Percentiles rank a stretch among this genome's conserved stretches.
Evolutionary conservation across 805 yeast species (phyloP).

Genomic region (Saturnispora dispora): DNA sequence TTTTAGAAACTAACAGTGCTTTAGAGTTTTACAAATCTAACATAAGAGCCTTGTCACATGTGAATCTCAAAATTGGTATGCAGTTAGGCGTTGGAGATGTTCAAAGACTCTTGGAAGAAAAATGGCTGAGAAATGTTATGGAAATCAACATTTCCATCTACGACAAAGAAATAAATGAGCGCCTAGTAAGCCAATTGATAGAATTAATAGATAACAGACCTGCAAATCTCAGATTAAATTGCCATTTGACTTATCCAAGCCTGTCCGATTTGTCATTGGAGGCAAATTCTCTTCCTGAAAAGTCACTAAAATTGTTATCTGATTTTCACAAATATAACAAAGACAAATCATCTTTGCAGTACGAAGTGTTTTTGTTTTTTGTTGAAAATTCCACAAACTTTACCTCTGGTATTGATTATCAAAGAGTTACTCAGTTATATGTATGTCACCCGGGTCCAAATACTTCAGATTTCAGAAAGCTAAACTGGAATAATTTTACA

Average conservation of each 20-base stretch:
- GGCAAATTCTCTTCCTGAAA: neutral
- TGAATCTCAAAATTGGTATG: neutral
- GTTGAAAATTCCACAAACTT: constrained; percentile 4
- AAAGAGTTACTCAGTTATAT: constrained; percentile 5
- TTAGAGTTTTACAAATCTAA: constrained; percentile 2
- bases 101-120: neutral
- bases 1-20: neutral
- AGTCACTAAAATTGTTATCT: constrained; percentile 3
- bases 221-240: constrained; percentile 1
- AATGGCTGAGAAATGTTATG: neutral
- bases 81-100: neutral
- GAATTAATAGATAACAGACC: neutral
- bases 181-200: neutral
- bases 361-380: constrained; percentile 7
- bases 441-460: constrained; percentile 8
- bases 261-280: constrained; percentile 5
- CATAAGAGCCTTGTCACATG: neutral
- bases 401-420: constrained; percentile 1
- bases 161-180: constrained; percentile 5
- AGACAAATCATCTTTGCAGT: neutral
- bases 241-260: constrained; percentile 6
- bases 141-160: constrained; percentile 4
- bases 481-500: constrained; percentile 4
- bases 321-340: constrained; percentile 1
- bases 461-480: constrained; percentile 1